These are phyloP conservation scores for Fusarium oxysporum DNA, from an alignment of 2,329 filamentous ascomycete genomes.

Conservation along the genomic window DNA sequence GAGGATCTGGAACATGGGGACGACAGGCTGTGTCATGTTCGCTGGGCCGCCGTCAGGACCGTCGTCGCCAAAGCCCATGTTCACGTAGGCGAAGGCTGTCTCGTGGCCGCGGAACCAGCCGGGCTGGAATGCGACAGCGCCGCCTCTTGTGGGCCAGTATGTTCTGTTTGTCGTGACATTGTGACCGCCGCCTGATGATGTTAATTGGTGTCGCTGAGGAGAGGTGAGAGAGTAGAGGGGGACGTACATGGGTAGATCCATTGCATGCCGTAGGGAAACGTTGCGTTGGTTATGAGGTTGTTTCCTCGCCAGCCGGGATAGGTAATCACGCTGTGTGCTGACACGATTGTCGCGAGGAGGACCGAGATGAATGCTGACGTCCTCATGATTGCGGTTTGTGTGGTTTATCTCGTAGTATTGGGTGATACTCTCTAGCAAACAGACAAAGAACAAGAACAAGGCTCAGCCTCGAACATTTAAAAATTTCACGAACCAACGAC, in stretches of 20 bases:
- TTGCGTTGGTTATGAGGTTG: constrained; percentile 82
- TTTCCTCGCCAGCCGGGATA: constrained; percentile 91
- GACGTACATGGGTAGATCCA: constrained; percentile 93
- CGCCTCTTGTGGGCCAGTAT: constrained; percentile 88
- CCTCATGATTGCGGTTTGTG: constrained; percentile 55
- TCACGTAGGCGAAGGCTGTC: constrained; percentile 87
- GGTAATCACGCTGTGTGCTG: constrained; percentile 84
- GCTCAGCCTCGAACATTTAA: constrained; percentile 36
- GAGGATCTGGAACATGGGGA: constrained; percentile 82
- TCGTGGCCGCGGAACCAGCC: constrained; percentile 95
- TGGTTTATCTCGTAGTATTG: background rate
- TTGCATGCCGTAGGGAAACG: constrained; percentile 90
- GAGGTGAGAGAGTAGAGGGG: background rate
- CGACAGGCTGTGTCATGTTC: constrained; percentile 90
- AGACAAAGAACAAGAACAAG: constrained; percentile 8
- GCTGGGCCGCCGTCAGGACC: constrained; percentile 72
- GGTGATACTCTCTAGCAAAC: background rate
- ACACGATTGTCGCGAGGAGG: constrained; percentile 61
- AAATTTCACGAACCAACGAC: constrained; percentile 13
- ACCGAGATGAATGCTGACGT: constrained; percentile 57
- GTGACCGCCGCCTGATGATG: constrained; percentile 81
- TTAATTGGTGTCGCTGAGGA: constrained; percentile 10
- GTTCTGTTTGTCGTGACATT: constrained; percentile 83
- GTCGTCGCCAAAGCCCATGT: constrained; percentile 83
- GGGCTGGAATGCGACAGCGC: constrained; percentile 89